Evolutionary conservation across 1,284 basidiomycete genomes (phyloP).

Genomic region (Moesziomyces antarcticus): DNA sequence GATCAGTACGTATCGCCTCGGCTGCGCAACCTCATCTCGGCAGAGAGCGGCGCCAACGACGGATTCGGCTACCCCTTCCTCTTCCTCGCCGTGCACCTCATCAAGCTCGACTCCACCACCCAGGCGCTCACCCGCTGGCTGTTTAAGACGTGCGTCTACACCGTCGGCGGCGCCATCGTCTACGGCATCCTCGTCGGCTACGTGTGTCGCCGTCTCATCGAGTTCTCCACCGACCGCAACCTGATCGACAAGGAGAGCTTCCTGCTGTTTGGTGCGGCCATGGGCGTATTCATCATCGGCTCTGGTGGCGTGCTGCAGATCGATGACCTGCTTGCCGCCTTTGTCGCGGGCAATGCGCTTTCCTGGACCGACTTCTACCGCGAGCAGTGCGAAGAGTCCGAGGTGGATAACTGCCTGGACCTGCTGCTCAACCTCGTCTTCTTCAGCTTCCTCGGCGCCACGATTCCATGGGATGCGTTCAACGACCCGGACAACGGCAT

Average conservation of each 20-base stretch:
- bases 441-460: slow-evolving; percentile 68
- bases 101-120: slow-evolving; percentile 37
- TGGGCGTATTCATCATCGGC: slow-evolving; percentile 58
- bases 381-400: slow-evolving; percentile 60
- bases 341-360: slow-evolving; percentile 56
- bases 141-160: slow-evolving; percentile 49
- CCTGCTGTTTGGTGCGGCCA: slow-evolving; percentile 53
- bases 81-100: slow-evolving; percentile 53
- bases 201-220: slow-evolving; percentile 43
- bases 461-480: slow-evolving; percentile 54
- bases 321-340: slow-evolving; percentile 60
- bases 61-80: slow-evolving; percentile 59
- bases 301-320: slow-evolving; percentile 49
- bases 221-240: slow-evolving; percentile 51
- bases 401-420: slow-evolving; percentile 60
- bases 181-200: slow-evolving; percentile 55
- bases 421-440: slow-evolving; percentile 63
- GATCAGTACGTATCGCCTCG: slow-evolving; percentile 60
- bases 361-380: slow-evolving; percentile 64
- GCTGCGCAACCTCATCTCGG: slow-evolving; percentile 58
- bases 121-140: slow-evolving; percentile 49
- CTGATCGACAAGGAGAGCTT: slow-evolving; percentile 62
- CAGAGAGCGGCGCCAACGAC: slow-evolving; percentile 61
- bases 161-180: slow-evolving; percentile 37
- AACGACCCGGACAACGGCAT: slow-evolving; percentile 60